A percentile compares a stretch with the other conserved stretches of the same genome.
phyloP scores from a whole-genome alignment of 331 rosid genomes.

The Malus hybrid region DNA sequence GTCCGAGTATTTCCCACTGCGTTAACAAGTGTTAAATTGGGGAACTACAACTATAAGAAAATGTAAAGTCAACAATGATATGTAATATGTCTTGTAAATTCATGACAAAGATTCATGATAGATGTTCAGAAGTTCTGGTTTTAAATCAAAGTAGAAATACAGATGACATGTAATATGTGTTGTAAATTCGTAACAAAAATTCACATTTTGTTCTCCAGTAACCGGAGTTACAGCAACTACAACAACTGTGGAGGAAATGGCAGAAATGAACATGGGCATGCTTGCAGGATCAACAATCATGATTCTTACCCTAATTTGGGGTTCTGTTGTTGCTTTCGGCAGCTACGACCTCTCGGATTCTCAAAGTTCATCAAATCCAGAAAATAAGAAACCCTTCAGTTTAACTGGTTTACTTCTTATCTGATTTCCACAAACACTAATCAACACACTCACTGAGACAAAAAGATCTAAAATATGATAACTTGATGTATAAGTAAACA shows the following conservation, averaged over 20 bases:
- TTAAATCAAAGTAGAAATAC: background rate
- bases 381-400: conserved; percentile 13
- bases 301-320: conserved; percentile 30
- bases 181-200: background rate
- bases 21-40: no score
- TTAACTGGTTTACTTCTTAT: conserved; percentile 13
- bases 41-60: no score
- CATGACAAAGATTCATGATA: no score
- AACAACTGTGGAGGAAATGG: conserved; percentile 1
- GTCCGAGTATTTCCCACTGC: no score
- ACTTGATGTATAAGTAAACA: background rate
- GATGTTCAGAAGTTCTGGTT: background rate
- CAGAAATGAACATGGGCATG: conserved; percentile 21
- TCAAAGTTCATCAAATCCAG: background rate
- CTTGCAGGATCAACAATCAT: conserved; percentile 30
- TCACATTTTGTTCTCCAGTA: conserved; percentile 5
- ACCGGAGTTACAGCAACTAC: conserved; percentile 21
- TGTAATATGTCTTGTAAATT: no score
- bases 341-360: conserved; percentile 24
- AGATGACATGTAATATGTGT: background rate
- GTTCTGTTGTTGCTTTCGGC: conserved; percentile 26
- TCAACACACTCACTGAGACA: background rate
- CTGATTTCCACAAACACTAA: background rate
- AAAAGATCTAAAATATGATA: background rate
- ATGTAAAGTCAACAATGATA: no score